Percentiles rank a stretch among this genome's conserved stretches.
Conservation (phyloP, 805 yeast genomes). For the Teunomyces tritomae region DNA sequence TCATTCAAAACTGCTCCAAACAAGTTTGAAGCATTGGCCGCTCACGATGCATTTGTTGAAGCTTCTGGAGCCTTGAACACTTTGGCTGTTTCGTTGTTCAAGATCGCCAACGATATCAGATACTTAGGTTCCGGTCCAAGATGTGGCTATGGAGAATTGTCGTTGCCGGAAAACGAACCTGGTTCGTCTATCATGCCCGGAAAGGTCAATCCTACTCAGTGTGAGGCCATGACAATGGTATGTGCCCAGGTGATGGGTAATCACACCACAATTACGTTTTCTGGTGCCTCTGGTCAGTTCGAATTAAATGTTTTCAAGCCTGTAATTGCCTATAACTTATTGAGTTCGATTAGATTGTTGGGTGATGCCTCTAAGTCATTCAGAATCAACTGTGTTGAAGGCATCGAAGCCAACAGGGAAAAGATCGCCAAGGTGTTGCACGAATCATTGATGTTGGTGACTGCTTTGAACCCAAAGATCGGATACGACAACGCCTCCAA, state of each 20-base stretch:
- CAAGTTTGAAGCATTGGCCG: constrained; percentile 41
- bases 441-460: constrained; percentile 41
- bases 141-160: constrained; percentile 41
- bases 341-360: constrained; percentile 33
- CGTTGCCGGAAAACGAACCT: constrained; percentile 40
- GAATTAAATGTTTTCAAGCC: constrained; percentile 42
- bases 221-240: constrained; percentile 42
- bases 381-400: constrained; percentile 38
- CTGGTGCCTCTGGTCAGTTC: constrained; percentile 41
- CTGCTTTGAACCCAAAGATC: constrained; percentile 40
- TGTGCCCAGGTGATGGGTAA: constrained; percentile 40
- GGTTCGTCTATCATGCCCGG: constrained; percentile 45
- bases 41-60: constrained; percentile 40
- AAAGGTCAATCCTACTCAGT: constrained; percentile 40
- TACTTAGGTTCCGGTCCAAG: constrained; percentile 41
- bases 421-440: constrained; percentile 36
- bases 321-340: constrained; percentile 36
- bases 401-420: constrained; percentile 35
- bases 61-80: constrained; percentile 42
- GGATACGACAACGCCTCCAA: constrained; percentile 40
- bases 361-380: constrained; percentile 35
- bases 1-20: constrained; percentile 37
- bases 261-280: constrained; percentile 36
- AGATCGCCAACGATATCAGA: constrained; percentile 39
- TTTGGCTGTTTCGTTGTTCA: constrained; percentile 35